Evolutionary conservation across 176 grass and related monocot genomes (phyloP).

Genomic region (Phragmites australis): DNA sequence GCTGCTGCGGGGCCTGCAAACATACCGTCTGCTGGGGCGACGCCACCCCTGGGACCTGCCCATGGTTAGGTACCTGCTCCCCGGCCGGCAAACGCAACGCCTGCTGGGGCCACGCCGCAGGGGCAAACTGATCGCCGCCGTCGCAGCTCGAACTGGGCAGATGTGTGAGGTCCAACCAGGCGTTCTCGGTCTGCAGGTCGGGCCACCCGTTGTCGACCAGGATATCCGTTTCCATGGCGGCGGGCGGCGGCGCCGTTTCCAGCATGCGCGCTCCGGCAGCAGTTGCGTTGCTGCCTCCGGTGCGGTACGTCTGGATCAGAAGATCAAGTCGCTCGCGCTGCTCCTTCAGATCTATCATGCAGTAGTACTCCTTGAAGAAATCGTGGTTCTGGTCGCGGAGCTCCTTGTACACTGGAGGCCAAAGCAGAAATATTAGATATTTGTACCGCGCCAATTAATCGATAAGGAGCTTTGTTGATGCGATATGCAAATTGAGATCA

Average conservation of each 20-base stretch:
- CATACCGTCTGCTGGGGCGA: not conserved
- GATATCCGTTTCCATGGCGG: not conserved
- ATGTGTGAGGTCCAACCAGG: not conserved
- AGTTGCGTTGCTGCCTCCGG: too few species aligned
- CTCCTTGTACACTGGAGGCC: not conserved
- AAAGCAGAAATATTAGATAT: not conserved
- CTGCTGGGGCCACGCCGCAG: not conserved
- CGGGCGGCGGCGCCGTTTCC: not conserved
- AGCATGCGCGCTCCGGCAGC: not conserved
- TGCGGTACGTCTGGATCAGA: not conserved
- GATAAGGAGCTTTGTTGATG: too few species aligned
- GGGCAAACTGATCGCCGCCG: not conserved
- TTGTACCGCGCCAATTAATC: too few species aligned
- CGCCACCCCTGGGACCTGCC: not conserved
- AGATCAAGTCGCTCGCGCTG: not conserved
- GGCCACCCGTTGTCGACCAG: not conserved
- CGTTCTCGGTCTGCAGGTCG: not conserved
- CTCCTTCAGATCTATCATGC: not conserved
- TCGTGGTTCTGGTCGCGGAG: not conserved
- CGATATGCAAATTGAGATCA: not conserved
- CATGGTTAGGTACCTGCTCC: not conserved
- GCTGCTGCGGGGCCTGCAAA: not conserved
- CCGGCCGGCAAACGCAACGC: not conserved
- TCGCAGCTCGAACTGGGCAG: not conserved
- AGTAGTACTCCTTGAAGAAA: constrained; percentile 6